These are phyloP conservation scores for Yamadazyma aaseri DNA, from an alignment of 1,139 yeast species.

Conservation along the genomic window DNA sequence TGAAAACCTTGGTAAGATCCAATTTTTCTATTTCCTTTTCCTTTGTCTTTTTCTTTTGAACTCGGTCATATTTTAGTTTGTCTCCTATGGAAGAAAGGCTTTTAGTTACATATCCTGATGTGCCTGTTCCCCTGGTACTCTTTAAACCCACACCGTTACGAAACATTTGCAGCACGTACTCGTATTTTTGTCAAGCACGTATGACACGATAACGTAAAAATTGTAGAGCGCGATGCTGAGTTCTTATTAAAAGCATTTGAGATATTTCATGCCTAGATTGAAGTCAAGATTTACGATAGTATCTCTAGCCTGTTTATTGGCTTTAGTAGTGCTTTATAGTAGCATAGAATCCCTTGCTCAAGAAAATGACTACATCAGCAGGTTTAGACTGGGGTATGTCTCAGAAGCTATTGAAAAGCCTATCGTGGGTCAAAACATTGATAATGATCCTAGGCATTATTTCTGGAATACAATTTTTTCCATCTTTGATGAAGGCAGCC, in stretches of 20 bases:
- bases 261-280: constrained; percentile 6
- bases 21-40: constrained; percentile 12
- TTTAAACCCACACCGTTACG: constrained; percentile 53
- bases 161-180: too few species aligned
- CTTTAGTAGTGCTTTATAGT: constrained; percentile 1
- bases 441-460: constrained; percentile 17
- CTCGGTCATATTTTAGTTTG: constrained; percentile 7
- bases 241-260: too few species aligned
- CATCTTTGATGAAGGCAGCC: constrained; percentile 18
- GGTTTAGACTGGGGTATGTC: constrained; percentile 1
- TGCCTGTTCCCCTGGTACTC: constrained; percentile 67
- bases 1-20: constrained; percentile 13
- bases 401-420: constrained; percentile 11
- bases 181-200: too few species aligned
- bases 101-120: constrained; percentile 66
- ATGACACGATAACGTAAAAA: too few species aligned
- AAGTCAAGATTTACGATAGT: constrained; percentile 2
- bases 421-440: constrained; percentile 15
- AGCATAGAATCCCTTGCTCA: not conserved
- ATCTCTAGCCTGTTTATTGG: not conserved
- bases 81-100: constrained; percentile 34
- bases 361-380: not conserved
- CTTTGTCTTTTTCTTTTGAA: constrained; percentile 17
- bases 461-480: constrained; percentile 25
- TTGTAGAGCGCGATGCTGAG: too few species aligned